These are phyloP conservation scores for Cyclaneusma minus DNA, from an alignment of 2,329 filamentous ascomycete genomes.

Conservation along the genomic window DNA sequence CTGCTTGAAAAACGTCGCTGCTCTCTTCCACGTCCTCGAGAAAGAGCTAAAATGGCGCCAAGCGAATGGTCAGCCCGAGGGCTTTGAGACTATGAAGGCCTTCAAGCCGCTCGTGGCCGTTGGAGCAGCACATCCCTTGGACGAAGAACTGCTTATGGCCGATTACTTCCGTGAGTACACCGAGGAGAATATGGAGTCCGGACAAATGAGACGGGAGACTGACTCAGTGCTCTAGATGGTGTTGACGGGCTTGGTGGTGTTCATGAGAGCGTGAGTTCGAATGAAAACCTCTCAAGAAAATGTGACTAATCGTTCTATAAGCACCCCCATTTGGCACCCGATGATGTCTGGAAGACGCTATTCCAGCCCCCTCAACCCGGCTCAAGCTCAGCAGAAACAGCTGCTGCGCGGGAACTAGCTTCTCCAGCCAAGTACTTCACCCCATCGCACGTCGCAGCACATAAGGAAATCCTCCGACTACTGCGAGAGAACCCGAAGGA, in stretches of 20 bases:
- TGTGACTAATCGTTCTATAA: conserved; percentile 18
- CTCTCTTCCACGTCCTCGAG: conserved; percentile 82
- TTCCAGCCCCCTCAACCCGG: conserved; percentile 34
- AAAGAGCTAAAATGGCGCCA: conserved; percentile 77
- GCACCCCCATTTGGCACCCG: conserved; percentile 59
- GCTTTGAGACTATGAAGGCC: conserved; percentile 57
- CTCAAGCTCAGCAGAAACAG: conserved; percentile 29
- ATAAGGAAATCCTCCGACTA: conserved; percentile 80
- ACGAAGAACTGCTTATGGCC: conserved; percentile 64
- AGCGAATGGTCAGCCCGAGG: conserved; percentile 46
- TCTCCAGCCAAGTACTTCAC: conserved; percentile 44
- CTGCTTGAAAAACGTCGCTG: conserved; percentile 77
- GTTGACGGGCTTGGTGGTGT: conserved; percentile 64
- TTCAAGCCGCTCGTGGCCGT: conserved; percentile 75
- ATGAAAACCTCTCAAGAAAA: not conserved
- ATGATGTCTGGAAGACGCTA: conserved; percentile 58
- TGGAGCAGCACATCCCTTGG: conserved; percentile 72
- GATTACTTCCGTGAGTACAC: conserved; percentile 68
- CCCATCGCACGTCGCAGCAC: conserved; percentile 56
- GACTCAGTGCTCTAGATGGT: conserved; percentile 37
- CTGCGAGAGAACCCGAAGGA: conserved; percentile 67
- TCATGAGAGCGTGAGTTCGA: conserved; percentile 35
- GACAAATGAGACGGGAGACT: too few relatives aligned
- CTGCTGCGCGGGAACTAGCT: conserved; percentile 15
- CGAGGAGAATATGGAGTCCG: not conserved